phyloP scores from a whole-genome alignment of 148 eudicot genomes.

The Vaccinium darrowii region DNA sequence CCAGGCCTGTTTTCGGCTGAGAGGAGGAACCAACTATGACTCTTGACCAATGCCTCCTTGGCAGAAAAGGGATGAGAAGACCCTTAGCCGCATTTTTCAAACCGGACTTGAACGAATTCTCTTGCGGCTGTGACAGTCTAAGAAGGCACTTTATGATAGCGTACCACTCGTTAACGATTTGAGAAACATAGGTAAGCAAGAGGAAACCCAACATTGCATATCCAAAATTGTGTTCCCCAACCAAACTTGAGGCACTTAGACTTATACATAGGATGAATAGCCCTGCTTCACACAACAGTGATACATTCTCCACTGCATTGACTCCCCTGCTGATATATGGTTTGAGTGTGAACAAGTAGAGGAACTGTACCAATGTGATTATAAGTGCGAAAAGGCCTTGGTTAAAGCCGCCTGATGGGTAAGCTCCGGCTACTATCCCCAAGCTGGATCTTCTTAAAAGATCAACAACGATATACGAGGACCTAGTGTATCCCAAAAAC shows the following conservation, averaged over 20 bases:
- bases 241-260: conserved; percentile 8
- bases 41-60: conserved; percentile 15
- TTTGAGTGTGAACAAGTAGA: conserved; percentile 13
- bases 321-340: conserved; percentile 21
- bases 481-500: conserved; percentile 18
- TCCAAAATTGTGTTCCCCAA: background rate
- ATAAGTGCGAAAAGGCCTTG: conserved; percentile 20
- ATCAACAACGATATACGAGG: conserved; percentile 19
- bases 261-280: conserved; percentile 10
- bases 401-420: conserved; percentile 17
- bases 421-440: conserved; percentile 23
- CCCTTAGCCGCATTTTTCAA: conserved; percentile 21
- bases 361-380: conserved; percentile 18
- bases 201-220: conserved; percentile 22
- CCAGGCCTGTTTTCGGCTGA: conserved; percentile 1
- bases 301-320: conserved; percentile 17
- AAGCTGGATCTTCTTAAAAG: conserved; percentile 16
- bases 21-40: background rate
- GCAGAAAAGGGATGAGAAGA: conserved; percentile 16
- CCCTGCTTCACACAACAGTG: conserved; percentile 23
- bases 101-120: conserved; percentile 19
- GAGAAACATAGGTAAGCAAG: conserved; percentile 17
- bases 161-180: conserved; percentile 14
- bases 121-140: conserved; percentile 12
- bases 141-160: conserved; percentile 15